Evolutionary conservation across 2,329 filamentous ascomycete species (phyloP).

Genomic region (Aspergillus ruber): DNA sequence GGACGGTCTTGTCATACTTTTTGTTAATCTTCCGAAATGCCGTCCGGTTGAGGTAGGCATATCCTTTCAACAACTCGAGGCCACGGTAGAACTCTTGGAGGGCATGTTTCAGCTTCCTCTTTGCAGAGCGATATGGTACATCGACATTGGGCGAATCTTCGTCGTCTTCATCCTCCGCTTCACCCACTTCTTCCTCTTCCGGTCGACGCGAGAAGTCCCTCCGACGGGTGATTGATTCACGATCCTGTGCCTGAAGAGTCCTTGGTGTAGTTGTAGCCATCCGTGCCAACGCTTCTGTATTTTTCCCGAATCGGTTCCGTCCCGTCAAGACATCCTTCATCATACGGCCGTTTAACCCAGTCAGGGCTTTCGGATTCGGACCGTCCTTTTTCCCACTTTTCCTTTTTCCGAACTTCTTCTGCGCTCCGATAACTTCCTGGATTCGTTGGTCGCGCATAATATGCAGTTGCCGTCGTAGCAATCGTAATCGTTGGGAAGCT

Average conservation of each 20-base stretch:
- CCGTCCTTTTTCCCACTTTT: conserved; percentile 19
- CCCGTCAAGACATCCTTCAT: conserved; percentile 39
- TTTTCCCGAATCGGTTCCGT: conserved; percentile 49
- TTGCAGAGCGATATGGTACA: conserved; percentile 79
- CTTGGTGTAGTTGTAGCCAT: conserved; percentile 34
- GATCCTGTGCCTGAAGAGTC: conserved; percentile 24
- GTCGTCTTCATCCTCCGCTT: no score
- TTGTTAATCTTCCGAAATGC: conserved; percentile 98
- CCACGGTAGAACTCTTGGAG: conserved; percentile 90
- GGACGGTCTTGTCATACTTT: conserved; percentile 90
- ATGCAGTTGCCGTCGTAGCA: conserved; percentile 77
- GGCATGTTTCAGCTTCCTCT: conserved; percentile 83
- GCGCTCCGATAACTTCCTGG: conserved; percentile 58
- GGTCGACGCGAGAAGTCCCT: conserved; percentile 46
- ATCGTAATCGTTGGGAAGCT: conserved; percentile 62
- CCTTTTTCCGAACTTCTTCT: conserved; percentile 24
- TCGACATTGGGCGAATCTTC: conserved; percentile 43
- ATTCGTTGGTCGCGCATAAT: conserved; percentile 83
- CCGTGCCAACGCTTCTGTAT: conserved; percentile 45
- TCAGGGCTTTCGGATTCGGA: conserved; percentile 13
- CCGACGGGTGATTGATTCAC: conserved; percentile 23
- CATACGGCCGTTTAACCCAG: conserved; percentile 21
- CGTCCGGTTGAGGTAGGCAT: conserved; percentile 80
- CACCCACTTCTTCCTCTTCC: background rate
- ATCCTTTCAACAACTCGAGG: conserved; percentile 85